Base-by-base conservation (phyloP, 768 basidiomycete species). In the Collybia mongolica region DNA sequence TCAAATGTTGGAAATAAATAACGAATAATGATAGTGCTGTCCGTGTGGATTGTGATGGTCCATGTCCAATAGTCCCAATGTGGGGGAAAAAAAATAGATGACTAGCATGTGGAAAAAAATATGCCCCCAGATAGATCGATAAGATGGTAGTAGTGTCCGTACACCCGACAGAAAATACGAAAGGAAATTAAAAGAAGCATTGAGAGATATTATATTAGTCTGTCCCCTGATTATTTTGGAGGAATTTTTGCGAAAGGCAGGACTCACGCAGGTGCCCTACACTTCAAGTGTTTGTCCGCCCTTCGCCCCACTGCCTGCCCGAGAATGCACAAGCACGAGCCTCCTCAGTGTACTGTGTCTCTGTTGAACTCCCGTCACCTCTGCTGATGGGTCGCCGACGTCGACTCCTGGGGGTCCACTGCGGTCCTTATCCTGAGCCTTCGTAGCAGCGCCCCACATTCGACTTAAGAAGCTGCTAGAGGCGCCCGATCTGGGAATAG, bases 361-460 rank as follows among this genome's bases (percentile, higher is more conserved):
- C 7, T 54, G 53, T 22, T 50, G 52, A 22, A 48, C 46, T 15
- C 54, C 59, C 19, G 60, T 60, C 39, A 51, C 54, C 40, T 60
- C 54, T 15, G 52, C 54, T 36, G 47, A 47, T 8, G 58, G 46
- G 20, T 54, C 52, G 23, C 51, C 48, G 26, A 39, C 29, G 6
- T 55, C 57, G 22, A 49, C 23, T 5, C 3, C 53, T 11, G 29
- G 29, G 4, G 46, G 38, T 36, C 37, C 37, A n/a, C 55, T 53
- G 11, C 51, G 52, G 29, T 60, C 60, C 55, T 61, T 60, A 40
- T 66, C 65, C 19, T 59, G 62, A 29, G 39, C 52, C 54, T 57
- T 64, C 66, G 49, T 71, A 44, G 83, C 82, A 9, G 79, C 82
- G 29, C 79, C 87, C 83, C 86, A 88, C 83, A 89, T 86, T 23